Evolutionary conservation across 2,329 filamentous ascomycete species (phyloP).

Genomic region (Apiospora malaysiana): DNA sequence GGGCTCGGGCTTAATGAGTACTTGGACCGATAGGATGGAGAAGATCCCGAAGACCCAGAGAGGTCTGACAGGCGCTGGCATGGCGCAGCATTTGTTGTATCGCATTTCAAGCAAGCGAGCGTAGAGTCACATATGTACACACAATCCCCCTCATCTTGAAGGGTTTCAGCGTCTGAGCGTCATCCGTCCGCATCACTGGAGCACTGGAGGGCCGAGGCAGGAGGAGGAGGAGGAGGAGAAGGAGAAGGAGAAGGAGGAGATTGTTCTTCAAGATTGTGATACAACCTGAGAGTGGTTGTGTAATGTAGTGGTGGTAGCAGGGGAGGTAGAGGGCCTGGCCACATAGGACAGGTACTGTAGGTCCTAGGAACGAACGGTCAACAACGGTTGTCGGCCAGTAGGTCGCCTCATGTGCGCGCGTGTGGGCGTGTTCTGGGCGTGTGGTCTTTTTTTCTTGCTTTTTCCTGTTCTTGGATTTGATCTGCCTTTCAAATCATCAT

Average conservation of each 20-base stretch:
- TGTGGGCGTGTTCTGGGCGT: background rate
- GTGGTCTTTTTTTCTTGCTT: background rate
- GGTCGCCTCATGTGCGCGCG: background rate
- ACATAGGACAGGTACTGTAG: background rate
- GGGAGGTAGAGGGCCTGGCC: background rate
- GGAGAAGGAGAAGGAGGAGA: background rate
- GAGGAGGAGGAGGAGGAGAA: background rate
- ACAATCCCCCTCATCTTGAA: background rate
- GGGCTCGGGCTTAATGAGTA: background rate
- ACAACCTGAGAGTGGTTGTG: background rate
- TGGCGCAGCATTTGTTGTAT: background rate
- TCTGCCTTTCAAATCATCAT: constrained; percentile 13
- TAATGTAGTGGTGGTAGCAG: constrained; percentile 11
- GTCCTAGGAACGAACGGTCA: constrained; percentile 20
- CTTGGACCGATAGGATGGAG: constrained; percentile 14
- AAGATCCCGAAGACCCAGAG: constrained; percentile 4
- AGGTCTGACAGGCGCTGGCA: constrained; percentile 7
- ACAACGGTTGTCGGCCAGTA: constrained; percentile 5
- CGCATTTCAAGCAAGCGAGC: background rate
- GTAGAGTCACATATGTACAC: background rate
- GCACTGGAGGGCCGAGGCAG: background rate
- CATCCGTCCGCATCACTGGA: constrained; percentile 14
- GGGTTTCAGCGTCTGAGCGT: constrained; percentile 5
- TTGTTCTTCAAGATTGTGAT: constrained; percentile 12
- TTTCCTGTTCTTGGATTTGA: background rate